These are phyloP conservation scores for Blastobotrys apis DNA, from an alignment of 1,139 yeast genomes.

Conservation along the genomic window DNA sequence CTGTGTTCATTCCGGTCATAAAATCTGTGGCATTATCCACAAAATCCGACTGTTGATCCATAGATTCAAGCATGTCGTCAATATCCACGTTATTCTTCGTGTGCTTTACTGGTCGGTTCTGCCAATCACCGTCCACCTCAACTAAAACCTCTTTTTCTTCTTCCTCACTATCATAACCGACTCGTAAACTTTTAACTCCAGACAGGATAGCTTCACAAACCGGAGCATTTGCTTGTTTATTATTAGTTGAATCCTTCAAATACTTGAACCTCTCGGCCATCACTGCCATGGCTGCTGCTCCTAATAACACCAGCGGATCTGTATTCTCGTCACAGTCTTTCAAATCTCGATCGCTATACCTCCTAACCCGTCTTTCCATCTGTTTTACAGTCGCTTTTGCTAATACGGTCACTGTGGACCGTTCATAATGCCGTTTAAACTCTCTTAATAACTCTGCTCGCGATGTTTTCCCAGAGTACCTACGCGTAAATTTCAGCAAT, in stretches of 20 bases:
- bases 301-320: too few species aligned
- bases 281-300: too few species aligned
- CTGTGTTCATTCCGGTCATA: too few species aligned
- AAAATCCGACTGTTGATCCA: too few species aligned
- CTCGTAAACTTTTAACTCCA: not conserved
- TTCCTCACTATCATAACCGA: not conserved
- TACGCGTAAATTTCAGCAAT: not conserved
- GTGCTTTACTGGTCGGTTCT: too few species aligned
- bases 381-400: slow-evolving; percentile 1
- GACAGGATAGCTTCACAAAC: too few species aligned
- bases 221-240: not conserved
- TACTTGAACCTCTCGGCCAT: slow-evolving; percentile 2
- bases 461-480: slow-evolving; percentile 4
- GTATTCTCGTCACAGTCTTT: slow-evolving; percentile 2
- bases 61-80: too few species aligned
- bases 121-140: not conserved
- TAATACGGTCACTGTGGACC: not conserved
- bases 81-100: too few species aligned
- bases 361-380: slow-evolving; percentile 4
- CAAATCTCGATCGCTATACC: slow-evolving; percentile 1
- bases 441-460: slow-evolving; percentile 6
- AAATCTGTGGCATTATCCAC: too few species aligned
- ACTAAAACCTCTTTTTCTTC: not conserved
- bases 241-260: not conserved
- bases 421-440: not conserved